Evolutionary conservation across 2,329 filamentous ascomycete genomes (phyloP), one percentile per base, ranked within the genome.

Genomic region (Botrytis galanthina): DNA sequence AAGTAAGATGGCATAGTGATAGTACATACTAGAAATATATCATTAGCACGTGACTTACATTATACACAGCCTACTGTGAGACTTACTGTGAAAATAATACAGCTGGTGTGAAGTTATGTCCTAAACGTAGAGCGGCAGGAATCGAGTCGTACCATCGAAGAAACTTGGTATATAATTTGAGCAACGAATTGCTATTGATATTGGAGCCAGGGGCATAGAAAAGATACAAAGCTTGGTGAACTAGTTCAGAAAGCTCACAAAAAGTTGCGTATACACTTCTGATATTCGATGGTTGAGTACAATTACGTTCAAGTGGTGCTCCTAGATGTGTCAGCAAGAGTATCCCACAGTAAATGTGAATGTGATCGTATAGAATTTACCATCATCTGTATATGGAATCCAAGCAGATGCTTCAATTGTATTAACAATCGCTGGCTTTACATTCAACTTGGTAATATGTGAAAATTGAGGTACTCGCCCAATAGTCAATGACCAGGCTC

Each of bases 41-140:
- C 37, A 8, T 66, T 35, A 59, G 16, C 42, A 57, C 32, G 9
- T 42, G 26, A 32, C 8, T 32, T 7, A 4, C 39, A 6, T 39
- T 22, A 32, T 22, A 18, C 35, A 16, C 9, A 20, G 32, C 16
- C 37, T 26, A 8, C 32, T 8, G 12, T 39, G 20, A 12, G 37
- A 86, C 92, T 85, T 84, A 93, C 92, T 94, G 92, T 54, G 92
- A 87, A 75, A 92, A 91, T 32, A 94, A 82, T 51, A 93, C 91
- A 63, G 92, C 90, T 18, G 92, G 91, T 4, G 91, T 91, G 70
- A 92, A 92, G 76, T 91, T 92, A 74, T 91, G 87, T 2, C 89
- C 89, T 4, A 93, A 81, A 35, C 87, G 85, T 68, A 94, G 83
- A 2, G 88, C 86, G 74, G 88, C 86, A 0, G 92, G 92, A 74